Conservation (phyloP, 768 basidiomycete species). For the Mycena crocata region DNA sequence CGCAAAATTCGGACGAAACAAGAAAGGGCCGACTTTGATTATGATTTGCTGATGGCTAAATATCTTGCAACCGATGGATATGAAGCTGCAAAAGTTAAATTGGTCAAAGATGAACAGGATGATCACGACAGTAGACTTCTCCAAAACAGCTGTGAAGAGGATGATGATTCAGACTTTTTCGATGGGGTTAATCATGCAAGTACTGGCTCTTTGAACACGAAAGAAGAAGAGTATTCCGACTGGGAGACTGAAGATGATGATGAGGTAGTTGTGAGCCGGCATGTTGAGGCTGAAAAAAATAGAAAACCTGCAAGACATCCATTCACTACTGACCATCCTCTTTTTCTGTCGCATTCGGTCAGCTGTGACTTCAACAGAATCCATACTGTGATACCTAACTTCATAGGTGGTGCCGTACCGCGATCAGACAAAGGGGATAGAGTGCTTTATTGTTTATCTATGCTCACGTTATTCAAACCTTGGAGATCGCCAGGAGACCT, state of each 20-base stretch:
- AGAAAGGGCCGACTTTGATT: neutral
- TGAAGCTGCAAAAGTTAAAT: neutral
- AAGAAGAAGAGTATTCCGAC: no score
- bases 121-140: neutral
- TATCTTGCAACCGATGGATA: neutral
- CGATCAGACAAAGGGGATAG: constrained; percentile 41
- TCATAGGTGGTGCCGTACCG: constrained; percentile 39
- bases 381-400: constrained; percentile 36
- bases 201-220: no score
- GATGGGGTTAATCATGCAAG: no score
- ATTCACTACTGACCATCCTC: neutral
- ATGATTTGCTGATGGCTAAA: neutral
- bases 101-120: neutral
- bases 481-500: constrained; percentile 39
- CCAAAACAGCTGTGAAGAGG: neutral
- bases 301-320: neutral
- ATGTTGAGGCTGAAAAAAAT: neutral
- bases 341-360: neutral
- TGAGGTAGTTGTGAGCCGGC: neutral
- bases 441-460: constrained; percentile 44
- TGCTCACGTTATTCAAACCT: constrained; percentile 39
- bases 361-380: constrained; percentile 16
- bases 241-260: neutral
- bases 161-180: no score
- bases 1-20: neutral